phyloP scores from a whole-genome alignment of 768 basidiomycete genomes.

The Xerocomus spinulosus region DNA sequence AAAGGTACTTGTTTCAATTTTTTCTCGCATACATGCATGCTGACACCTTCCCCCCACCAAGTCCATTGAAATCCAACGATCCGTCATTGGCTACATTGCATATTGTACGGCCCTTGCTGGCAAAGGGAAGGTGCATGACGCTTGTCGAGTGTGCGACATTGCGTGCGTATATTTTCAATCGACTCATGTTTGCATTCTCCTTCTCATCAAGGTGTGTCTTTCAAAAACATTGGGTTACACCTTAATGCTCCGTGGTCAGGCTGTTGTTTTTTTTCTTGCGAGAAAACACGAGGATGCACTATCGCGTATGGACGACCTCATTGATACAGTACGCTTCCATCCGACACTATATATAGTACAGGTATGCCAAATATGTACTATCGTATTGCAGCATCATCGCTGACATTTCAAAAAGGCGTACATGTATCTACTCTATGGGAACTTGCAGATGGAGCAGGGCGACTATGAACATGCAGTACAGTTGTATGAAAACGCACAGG shows the following conservation, averaged over 20 bases:
- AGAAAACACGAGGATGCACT: background rate
- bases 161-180: background rate
- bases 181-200: background rate
- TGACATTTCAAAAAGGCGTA: background rate
- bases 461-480: background rate
- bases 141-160: background rate
- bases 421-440: constrained; percentile 9
- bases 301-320: background rate
- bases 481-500: background rate
- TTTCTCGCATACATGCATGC: background rate
- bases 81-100: background rate
- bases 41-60: background rate
- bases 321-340: background rate
- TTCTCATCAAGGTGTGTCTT: constrained; percentile 2
- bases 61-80: background rate
- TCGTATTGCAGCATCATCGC: no score
- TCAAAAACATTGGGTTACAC: background rate
- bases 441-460: background rate
- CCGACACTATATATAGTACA: background rate
- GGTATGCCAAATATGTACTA: background rate
- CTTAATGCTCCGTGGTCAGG: background rate
- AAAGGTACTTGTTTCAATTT: background rate
- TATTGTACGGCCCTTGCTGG: background rate
- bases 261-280: background rate
- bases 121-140: background rate